Evolutionary conservation across 257 asterid species (phyloP), one percentile per base, ranked within the genome.

Genomic region (Capsicum baccatum): DNA sequence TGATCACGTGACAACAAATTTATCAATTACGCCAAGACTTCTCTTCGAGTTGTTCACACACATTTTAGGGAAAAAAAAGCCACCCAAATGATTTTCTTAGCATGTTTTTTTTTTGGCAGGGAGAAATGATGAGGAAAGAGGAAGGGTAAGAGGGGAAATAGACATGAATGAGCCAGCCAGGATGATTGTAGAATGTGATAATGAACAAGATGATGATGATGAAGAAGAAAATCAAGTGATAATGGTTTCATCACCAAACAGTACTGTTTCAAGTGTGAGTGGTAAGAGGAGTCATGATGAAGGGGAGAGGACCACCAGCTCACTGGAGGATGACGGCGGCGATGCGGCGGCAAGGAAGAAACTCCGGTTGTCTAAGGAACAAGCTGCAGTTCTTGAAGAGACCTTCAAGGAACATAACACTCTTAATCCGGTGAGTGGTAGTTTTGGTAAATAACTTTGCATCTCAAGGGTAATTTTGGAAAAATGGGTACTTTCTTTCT

Each of bases 301-400:
- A 94, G 82, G 94, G n/a, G 99, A 93, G 87, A 91, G 95, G 64
- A 87, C 91, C 0, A 90, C 94, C 10, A 92, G 94, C 69, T 92
- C 97, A 0, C 91, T 92, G 57, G 99, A 97, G 84, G 98, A 92
- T 2, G 98, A 92, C 70, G 98, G 88, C 52, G 97, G 91, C 16
- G 99, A 91, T 48, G 98, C 92, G 52, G 90, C 93, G 54, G 96
- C 90, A 10, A 88, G 97, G 93, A 97, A 97, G 92, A 97, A 97
- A 90, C 96, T 97, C 86, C 93, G 99, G 80, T 89, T 95, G 55
- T 91, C 98, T 8, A 97, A 95, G 85, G 99, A 97, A 19, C 99
- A 97, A 89, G 98, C 98, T 52, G 95, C 90, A 13, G 85, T 97
- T 80, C 97, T 97, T 5, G 99, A 95, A 58, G 98, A 97, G 84